Base-by-base conservation (phyloP, 805 yeast genomes). In the Kuraishia ogatae region DNA sequence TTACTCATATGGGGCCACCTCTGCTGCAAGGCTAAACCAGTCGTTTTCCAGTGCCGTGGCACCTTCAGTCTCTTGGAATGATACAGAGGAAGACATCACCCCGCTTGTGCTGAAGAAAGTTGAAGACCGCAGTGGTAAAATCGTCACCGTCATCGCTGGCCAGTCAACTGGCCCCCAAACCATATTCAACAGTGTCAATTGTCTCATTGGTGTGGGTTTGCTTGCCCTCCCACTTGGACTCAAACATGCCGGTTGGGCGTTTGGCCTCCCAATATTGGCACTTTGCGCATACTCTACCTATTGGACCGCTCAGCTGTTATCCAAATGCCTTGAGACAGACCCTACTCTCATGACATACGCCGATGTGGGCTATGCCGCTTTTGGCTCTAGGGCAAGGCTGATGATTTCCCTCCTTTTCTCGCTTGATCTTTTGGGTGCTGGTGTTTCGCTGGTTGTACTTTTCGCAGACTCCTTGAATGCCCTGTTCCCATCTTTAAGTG, bases 401-500 rank as follows among this genome's bases (percentile, higher is more conserved):
- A 66, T 86, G 39, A 87, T 91, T 35, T 87, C 96, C 1, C 60
- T 84, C 15, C 64, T 90, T 15, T 90, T 91, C 64, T 84, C 93
- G 0, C 61, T 88, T 48, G 97, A 91, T 63, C 74, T 91, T 50
- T 61, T 87, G 55, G 96, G 93, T 2, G 85, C 87, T 50, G 92
- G 96, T 19, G 92, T 91, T 11, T 81, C 96, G 0, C 73, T 91
- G 58, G 80, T 88, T 52, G 89, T 91, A 22, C 73, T 91, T 23
- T 89, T 91, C 68, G 90, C 96, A 21, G 97, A 91, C 69, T 88
- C 96, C 1, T 75, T 91, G 54, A 80, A 81, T 69, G 89, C 92
- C 0, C 70, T 88, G 47, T 75, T 81, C 59, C 88, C 88, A 1
- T 57, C 66, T 17, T 65, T 81, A 47, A 76, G 87, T 0, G 70